Conservation (phyloP, 352 stramenopile genomes). For the Phytopythium sindhum region DNA sequence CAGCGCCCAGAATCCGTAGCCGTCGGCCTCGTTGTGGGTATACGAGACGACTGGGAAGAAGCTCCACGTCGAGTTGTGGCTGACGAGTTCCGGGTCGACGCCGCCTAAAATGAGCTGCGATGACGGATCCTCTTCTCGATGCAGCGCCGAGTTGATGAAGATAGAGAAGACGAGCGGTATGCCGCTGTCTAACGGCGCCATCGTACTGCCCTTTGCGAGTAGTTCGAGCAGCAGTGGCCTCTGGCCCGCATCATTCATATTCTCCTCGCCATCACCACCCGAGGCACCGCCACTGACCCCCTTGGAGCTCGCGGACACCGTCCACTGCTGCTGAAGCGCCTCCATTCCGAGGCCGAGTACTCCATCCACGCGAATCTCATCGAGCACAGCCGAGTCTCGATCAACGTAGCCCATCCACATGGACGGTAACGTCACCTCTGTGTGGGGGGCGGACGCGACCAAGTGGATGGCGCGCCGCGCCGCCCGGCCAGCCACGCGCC, state of each 20-base stretch:
- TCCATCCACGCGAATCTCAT: not conserved
- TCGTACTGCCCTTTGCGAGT: not conserved
- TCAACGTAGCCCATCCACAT: not conserved
- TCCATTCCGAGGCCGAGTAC: not conserved
- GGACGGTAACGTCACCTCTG: not conserved
- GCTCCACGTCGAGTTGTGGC: not conserved
- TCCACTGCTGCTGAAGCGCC: conserved; percentile 1
- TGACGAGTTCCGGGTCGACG: not conserved
- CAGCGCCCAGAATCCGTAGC: conserved; percentile 2
- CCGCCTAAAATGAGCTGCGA: conserved; percentile 1
- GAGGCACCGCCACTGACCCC: not conserved
- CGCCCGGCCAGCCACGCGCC: not conserved
- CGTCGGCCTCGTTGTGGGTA: not conserved
- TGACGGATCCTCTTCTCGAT: not conserved
- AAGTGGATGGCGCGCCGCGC: not conserved
- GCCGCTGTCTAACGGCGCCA: no score
- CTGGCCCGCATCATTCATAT: not conserved
- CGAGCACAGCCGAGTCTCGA: not conserved
- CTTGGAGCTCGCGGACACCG: not conserved
- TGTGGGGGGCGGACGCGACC: not conserved
- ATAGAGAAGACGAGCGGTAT: not conserved
- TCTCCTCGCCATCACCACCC: not conserved
- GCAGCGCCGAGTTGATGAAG: not conserved
- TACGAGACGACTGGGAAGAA: not conserved
- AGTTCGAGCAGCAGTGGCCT: not conserved